Percentiles rank a stretch among this genome's conserved stretches.
These are phyloP conservation scores for Pseudodiploospora longispora DNA, from an alignment of 2,329 filamentous ascomycete genomes.

Conservation along the genomic window DNA sequence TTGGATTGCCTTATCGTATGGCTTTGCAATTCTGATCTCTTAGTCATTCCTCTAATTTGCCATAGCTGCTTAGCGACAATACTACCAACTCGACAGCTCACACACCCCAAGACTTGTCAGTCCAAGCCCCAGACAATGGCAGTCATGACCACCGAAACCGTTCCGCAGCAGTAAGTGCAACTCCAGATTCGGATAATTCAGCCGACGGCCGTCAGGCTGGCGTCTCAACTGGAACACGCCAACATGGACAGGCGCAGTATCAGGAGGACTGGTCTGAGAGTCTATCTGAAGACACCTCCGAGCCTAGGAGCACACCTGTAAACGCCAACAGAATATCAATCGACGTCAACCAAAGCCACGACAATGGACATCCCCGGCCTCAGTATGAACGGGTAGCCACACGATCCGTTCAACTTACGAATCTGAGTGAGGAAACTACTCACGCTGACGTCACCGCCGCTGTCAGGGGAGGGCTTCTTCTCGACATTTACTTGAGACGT, in stretches of 20 bases:
- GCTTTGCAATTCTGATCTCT: no score
- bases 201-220: not conserved
- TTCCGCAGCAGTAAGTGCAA: no score
- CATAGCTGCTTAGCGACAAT: constrained; percentile 2
- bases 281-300: not conserved
- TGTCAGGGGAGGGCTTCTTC: constrained; percentile 61
- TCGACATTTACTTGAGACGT: constrained; percentile 57
- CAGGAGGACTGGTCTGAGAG: not conserved
- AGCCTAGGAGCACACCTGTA: not conserved
- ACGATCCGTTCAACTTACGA: constrained; percentile 55
- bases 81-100: not conserved
- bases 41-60: not conserved
- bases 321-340: not conserved
- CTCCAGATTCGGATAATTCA: no score
- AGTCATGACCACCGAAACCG: not conserved
- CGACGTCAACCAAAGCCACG: not conserved
- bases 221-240: not conserved
- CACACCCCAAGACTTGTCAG: not conserved
- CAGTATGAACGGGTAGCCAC: constrained; percentile 27
- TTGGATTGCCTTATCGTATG: no score
- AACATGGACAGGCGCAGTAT: not conserved
- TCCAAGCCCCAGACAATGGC: not conserved
- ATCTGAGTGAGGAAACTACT: constrained; percentile 53
- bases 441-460: constrained; percentile 57
- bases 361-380: not conserved